Evolutionary conservation across 1,284 basidiomycete genomes (phyloP), one percentile per base, ranked within the genome.

Genomic region (Melampsora larici-populina): DNA sequence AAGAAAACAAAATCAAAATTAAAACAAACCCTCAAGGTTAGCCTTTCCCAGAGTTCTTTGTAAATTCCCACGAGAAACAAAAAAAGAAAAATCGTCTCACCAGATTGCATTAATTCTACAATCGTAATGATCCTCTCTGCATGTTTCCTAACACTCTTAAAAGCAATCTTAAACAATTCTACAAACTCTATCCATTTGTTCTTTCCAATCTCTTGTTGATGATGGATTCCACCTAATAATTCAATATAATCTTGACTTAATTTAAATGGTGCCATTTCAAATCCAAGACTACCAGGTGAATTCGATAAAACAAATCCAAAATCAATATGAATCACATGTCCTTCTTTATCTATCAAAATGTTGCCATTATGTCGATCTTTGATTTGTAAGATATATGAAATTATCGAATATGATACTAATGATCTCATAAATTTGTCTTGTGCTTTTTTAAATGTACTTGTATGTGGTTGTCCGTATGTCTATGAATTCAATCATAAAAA

Each of bases 311-410:
- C 97, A 86, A 99, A 99, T 0, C 97, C 97, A 84, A 99, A 99
- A 85, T 99, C 97, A 80, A 98, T 98, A 84, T 84, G 93, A 78
- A 96, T 89, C 21, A 96, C 86, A 81, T 97, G 95, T 0, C 97
- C 97, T 67, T 97, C 92, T 71, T 93, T 89, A 84, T 99, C 97
- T 51, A 99, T 86, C 4, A 99, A 88, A 79, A 99, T 99, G 83
- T 99, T 99, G 65, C 97, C 97, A 82, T 99, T 99, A 83, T 99
- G 97, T 31, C 97, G 89, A 85, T 99, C 96, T 85, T 99, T 99
- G 85, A 99, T 92, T 86, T 99, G 97, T 2, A 99, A 88, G 29
- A 99, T 89, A 84, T 93, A 98, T 15, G 93, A 95, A 64, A 98
- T 90, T 79, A 99, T 87, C 0, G 94, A 97, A 84, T 98, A 99